Conservation (phyloP, 495 filamentous ascomycete genomes). For the Penicillium pulvis region DNA sequence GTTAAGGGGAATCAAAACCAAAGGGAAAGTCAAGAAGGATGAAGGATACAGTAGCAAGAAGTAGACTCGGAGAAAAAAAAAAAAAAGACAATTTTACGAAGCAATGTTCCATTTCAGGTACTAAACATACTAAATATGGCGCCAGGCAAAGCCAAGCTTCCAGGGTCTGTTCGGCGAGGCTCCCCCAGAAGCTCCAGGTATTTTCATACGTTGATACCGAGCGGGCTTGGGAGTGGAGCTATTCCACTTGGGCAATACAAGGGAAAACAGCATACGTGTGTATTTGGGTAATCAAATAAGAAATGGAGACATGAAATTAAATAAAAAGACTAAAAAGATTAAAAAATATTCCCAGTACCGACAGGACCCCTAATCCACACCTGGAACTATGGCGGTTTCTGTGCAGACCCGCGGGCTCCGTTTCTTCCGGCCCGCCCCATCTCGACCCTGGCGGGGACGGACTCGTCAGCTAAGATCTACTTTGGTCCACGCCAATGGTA, state of each 20-base stretch:
- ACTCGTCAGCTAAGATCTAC: constrained; percentile 25
- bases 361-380: constrained; percentile 28
- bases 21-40: constrained; percentile 9
- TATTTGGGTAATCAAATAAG: not conserved
- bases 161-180: constrained; percentile 30
- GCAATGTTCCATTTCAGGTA: constrained; percentile 18
- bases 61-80: constrained; percentile 14
- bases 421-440: constrained; percentile 27
- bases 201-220: constrained; percentile 15
- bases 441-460: constrained; percentile 22
- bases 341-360: constrained; percentile 9
- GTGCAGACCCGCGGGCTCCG: constrained; percentile 34
- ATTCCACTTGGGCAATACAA: not conserved
- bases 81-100: constrained; percentile 11
- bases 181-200: constrained; percentile 21
- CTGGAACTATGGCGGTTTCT: constrained; percentile 24
- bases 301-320: constrained; percentile 9
- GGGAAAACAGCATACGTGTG: constrained; percentile 6
- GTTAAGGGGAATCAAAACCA: not conserved
- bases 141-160: constrained; percentile 32
- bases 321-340: not conserved
- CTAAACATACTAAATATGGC: constrained; percentile 26
- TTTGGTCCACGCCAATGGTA: not conserved
- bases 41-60: constrained; percentile 3
- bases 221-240: constrained; percentile 14